Evolutionary conservation across 345 rosid genomes (phyloP), one percentile per base, ranked within the genome.

Genomic region (Pugionium cornutum): DNA sequence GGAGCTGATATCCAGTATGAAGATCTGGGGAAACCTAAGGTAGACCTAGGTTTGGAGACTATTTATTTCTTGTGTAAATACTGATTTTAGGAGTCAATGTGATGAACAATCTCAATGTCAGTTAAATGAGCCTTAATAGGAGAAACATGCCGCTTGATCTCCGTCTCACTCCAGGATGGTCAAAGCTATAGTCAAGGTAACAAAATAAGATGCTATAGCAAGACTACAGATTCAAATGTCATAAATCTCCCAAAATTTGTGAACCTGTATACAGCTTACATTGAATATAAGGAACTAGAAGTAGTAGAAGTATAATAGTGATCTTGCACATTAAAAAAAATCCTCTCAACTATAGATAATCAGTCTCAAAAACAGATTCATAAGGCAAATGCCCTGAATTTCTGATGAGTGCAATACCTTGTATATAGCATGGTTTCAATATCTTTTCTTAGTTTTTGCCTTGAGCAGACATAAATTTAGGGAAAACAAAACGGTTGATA

Each of bases 41-140:
- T 67, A 11, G 64, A 57, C 32, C 54, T 55, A 30, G 52, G 45
- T 48, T 47, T 53, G 58, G 75, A 78, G 80, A 70, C 58, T 75
- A 32, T 18, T 18, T 18, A 18, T 18, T 18, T 18, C 18, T 18
- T 18, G 54, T 58, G 36, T 57, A 58, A 56, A 18, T 48, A 41
- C 9, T 65, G 36, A 39, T n/a, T 57, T 41, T 25, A 48, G 58
- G 40, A 33, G 6, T 25, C 53, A 43, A 28, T 36, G 35, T 47
- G 30, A 62, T 70, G 49, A 36, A 48, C 11, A 60, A 39, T 10
- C 47, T 9, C 2, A 25, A 45, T 9, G 35, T 37, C 57, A 28
- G 11, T 10, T 27, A 7, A 36, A 54, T 41, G 9, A 26, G 29
- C 62, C 28, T 53, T 53, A 51, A 9, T 28, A 43, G 67, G 54